Conservation (phyloP, 306 rosid species). For the Sechiopsis laciniata region DNA sequence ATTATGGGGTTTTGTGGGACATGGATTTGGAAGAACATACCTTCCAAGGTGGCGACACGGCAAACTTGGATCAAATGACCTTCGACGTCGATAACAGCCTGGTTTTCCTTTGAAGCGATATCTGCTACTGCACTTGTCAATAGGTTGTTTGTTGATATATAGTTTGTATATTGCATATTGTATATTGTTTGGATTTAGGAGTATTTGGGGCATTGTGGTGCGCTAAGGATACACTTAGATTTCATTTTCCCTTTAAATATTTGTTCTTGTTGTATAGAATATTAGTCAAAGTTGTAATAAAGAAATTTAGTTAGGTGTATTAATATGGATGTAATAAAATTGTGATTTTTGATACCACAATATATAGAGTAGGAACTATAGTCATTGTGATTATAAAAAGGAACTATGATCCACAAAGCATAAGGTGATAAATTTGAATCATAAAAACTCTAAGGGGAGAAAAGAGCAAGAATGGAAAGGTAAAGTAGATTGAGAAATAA, state of each 20-base stretch:
- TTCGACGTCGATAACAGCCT: constrained; percentile 60
- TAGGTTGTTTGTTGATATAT: not conserved
- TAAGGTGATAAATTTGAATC: not conserved
- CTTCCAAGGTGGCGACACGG: constrained; percentile 38
- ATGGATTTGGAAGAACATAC: constrained; percentile 56
- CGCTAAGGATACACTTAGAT: not conserved
- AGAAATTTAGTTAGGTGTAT: not conserved
- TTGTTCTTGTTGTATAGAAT: constrained; percentile 18
- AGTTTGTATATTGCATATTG: constrained; percentile 2
- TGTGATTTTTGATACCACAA: constrained; percentile 4
- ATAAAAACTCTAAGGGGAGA: not conserved
- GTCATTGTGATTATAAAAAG: not conserved
- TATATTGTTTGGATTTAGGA: constrained; percentile 14
- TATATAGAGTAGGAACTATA: not conserved
- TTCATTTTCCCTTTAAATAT: constrained; percentile 7
- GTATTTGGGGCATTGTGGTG: constrained; percentile 6
- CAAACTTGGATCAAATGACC: constrained; percentile 53
- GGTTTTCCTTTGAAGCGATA: constrained; percentile 42
- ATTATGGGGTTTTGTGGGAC: constrained; percentile 72
- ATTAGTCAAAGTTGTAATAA: constrained; percentile 7
- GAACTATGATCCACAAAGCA: not conserved
- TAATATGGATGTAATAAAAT: constrained; percentile 9
- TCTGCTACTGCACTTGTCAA: not conserved
- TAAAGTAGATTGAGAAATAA: not conserved
- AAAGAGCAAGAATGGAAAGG: not conserved